Evolutionary conservation across 345 rosid species (phyloP), one percentile per base, ranked within the genome.

Genomic region (Limnanthes douglasii): DNA sequence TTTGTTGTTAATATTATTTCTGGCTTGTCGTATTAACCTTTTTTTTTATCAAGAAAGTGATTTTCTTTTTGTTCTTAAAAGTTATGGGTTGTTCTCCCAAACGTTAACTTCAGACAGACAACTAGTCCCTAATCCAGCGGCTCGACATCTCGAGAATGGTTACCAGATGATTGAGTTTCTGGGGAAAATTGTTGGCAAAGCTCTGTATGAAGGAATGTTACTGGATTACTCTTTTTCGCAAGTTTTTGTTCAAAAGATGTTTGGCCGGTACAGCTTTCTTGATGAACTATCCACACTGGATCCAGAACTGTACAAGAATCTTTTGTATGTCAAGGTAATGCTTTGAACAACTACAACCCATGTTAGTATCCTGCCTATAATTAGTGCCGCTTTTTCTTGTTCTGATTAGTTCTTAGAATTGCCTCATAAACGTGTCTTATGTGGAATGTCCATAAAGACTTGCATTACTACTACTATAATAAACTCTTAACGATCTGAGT

Each of bases 301-400:
- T 76, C 90, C 90, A 26, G 95, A 83, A 66, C 68, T 83, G 34
- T 88, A 83, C 60, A 63, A 84, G 55, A 88, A 70, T 53, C 86
- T 83, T 40, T 67, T 83, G 86, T 88, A 76, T 72, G 66, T 83
- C 71, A 83, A 88, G 95, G 97, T 83, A 83, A 72, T n/a, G n/a
- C n/a, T n/a, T n/a, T n/a, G n/a, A n/a, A n/a, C n/a, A n/a, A n/a
- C n/a, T n/a, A n/a, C n/a, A n/a, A 21, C 22, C 4, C 15, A 19
- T 20, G 4, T n/a, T 3, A 10, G 32, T 10, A 2, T 28, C 12
- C 2, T 28, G 32, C 32, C 3, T n/a, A 7, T 28, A 28, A 18
- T 15, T 2, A 16, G 29, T 25, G 8, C 23, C 19, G 9, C 11
- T 32, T 17, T 22, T 51, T 16, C 31, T 15, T 43, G n/a, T n/a